Base-by-base conservation (phyloP, 139 green algal species). In the Tetradesmus lagerheimii region DNA sequence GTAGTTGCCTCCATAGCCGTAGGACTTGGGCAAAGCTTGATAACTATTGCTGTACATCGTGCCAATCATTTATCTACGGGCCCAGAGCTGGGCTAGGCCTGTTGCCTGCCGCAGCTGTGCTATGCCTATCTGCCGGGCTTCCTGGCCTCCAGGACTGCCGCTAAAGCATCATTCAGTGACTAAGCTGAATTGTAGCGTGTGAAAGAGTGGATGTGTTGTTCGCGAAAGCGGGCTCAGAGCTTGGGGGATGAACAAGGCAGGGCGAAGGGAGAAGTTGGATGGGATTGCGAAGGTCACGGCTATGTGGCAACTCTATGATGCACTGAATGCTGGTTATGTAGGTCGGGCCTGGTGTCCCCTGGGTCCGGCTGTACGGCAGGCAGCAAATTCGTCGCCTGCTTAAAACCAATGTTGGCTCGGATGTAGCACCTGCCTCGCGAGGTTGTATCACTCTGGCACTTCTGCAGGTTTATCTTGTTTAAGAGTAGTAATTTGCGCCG, bases 1-100 rank as follows among this genome's bases (percentile, higher is more conserved):
- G 38, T 88, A 88, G 18, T 31, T 80, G 8, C 64, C 83, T 39
- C 64, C 62, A 80, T 88, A 88, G 45, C 64, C 62, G 45, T 88
- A 88, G 31, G 83, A 29, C 27, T 88, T 88, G 1, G 83, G 83
- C 5, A 88, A 31, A 8, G 83, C 37, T 35, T 88, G 83, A 8
- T 64, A 53, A 14, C 27, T 41, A 12, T 38, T 38, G 31, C 29
- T 12, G 76, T 88, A 88, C 83, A 88, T 88, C 20, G 83, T 88
- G 27, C 83, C 83, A 66, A 88, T 80, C 83, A 88, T 88, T 64
- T 50, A 78, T 71, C 12, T 5, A 71, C 1, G 57, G 1, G 4
- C 57, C 20, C 20, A 16, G 23, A 71, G 57, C 57, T 71, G 57
- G 57, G 57, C 57, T 71, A 31, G 57, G 14, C 57, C 23, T 71